Base-by-base conservation (phyloP, 257 asterid species). In the Gentiana straminea region DNA sequence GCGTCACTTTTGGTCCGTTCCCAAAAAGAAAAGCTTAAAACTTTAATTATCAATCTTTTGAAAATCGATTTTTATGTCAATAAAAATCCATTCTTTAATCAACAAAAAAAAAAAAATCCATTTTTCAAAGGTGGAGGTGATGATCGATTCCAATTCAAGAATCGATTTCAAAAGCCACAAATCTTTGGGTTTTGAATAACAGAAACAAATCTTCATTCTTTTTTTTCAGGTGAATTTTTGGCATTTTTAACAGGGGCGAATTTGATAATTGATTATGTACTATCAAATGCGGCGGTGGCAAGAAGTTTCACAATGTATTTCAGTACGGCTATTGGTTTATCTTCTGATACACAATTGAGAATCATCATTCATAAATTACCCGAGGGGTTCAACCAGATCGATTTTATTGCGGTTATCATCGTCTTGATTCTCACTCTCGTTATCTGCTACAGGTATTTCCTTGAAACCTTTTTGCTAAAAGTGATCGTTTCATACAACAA, bases 241-340 rank as follows among this genome's bases (percentile, higher is more conserved):
- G 98, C 98, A 0, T 91, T 87, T 53, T 35, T 91, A 38, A 83
- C 98, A 24, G 98, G 96, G 9, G 83, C 95, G 3, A 91, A 91
- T 71, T 73, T 91, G 67, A 73, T 91, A 6, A 72, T 78, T 54
- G 98, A 91, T 58, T 91, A 91, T 56, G 98, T 91, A 4, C 38
- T 91, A 68, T 91, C 98, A 58, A 91, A 91, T 70, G 98, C 98
- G 10, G 98, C 96, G 0, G 96, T 81, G 63, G 96, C 98, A 33
- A 81, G 98, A 65, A 81, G 96, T 7, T 84, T 91, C 81, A 91
- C 98, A 2, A 84, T 75, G 7, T 91, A 91, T 61, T 59, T 87
- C 1, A 84, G 79, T 68, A 81, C 94, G 4, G 94, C 94, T 0
- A 7, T 87, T 0, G 98, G 96, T 10, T 8, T 82, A 24, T 69